These are phyloP conservation scores for Leccinum longicurvipes DNA, from an alignment of 768 basidiomycete species.

Conservation along the genomic window DNA sequence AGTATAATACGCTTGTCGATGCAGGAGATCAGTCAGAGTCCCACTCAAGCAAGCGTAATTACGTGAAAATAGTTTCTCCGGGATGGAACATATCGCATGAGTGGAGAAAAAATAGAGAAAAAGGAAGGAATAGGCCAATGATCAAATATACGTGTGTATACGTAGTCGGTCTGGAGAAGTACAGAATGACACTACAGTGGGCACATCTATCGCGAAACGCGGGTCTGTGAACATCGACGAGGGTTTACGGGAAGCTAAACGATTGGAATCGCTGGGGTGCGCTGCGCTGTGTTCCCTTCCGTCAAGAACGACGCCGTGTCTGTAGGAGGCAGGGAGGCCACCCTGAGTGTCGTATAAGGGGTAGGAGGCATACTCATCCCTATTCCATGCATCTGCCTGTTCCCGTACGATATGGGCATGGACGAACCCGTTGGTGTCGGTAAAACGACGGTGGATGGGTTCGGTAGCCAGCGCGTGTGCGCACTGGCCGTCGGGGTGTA, in stretches of 20 bases:
- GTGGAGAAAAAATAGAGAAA: no score
- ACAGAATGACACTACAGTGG: no score
- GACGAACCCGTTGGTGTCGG: not conserved
- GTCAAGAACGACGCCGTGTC: conserved; percentile 11
- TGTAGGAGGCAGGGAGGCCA: conserved; percentile 7
- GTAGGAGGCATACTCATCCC: not conserved
- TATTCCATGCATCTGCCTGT: not conserved
- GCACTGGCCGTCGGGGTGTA: not conserved
- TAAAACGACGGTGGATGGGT: conserved; percentile 3
- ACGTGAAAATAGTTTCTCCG: no score
- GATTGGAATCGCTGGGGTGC: conserved; percentile 19
- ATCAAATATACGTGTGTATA: not conserved
- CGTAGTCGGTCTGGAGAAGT: no score
- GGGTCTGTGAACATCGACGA: not conserved
- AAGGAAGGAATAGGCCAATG: no score
- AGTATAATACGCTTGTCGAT: no score
- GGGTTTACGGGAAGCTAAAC: conserved; percentile 2
- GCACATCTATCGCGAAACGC: not conserved
- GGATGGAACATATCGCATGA: no score
- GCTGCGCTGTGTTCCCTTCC: conserved; percentile 1
- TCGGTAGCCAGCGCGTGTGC: conserved; percentile 12
- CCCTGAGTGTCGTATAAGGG: conserved; percentile 1
- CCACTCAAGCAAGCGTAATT: no score
- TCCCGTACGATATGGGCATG: conserved; percentile 2
- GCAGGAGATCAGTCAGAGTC: no score